These are phyloP conservation scores for Davidsoniella virescens DNA, from an alignment of 2,329 filamentous ascomycete species.

Conservation along the genomic window DNA sequence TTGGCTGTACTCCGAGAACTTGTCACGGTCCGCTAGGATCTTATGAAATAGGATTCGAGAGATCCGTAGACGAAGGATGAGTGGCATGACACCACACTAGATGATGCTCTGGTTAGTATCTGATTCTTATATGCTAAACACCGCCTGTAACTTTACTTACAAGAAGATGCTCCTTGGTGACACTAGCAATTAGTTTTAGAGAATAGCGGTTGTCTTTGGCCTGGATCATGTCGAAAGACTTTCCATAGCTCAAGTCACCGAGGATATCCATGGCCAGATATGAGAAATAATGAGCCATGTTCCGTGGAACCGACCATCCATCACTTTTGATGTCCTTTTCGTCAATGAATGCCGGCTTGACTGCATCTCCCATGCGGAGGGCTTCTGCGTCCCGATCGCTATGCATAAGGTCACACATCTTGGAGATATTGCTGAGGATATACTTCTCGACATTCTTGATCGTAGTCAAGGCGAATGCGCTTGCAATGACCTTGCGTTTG, in stretches of 20 bases:
- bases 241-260: conserved; percentile 43
- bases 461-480: conserved; percentile 52
- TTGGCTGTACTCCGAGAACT: conserved; percentile 57
- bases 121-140: no score
- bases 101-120: not conserved
- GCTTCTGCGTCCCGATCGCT: conserved; percentile 18
- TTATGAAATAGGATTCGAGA: conserved; percentile 52
- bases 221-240: conserved; percentile 47
- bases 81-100: conserved; percentile 55
- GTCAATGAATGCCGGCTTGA: conserved; percentile 17
- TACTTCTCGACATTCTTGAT: conserved; percentile 53
- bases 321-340: conserved; percentile 24
- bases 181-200: conserved; percentile 48
- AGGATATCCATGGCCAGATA: conserved; percentile 48
- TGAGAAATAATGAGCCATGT: conserved; percentile 48
- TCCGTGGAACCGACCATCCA: conserved; percentile 37
- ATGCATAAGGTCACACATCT: conserved; percentile 45
- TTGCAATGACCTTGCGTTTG: conserved; percentile 54
- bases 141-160: conserved; percentile 26
- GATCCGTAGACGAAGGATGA: conserved; percentile 47
- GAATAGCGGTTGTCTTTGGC: conserved; percentile 44
- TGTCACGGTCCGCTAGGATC: conserved; percentile 48
- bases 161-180: conserved; percentile 52
- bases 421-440: conserved; percentile 48
- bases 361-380: not conserved